Evolutionary conservation across 129 eudicot genomes (phyloP), one percentile per base, ranked within the genome.

Genomic region (Calendula officinalis): DNA sequence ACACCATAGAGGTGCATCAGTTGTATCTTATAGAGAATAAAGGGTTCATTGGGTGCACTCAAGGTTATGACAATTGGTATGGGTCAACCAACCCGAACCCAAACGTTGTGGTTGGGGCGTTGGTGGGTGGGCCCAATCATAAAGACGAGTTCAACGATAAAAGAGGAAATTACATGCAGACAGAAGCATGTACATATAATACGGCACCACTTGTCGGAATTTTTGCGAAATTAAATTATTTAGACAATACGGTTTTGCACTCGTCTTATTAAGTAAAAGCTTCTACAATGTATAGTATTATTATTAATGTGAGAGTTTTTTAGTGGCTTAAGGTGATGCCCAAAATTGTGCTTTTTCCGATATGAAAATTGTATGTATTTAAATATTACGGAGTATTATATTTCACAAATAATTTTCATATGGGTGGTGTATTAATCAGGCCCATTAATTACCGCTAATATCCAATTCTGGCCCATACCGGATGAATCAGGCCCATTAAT

Each of bases 1-100:
- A 58, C 97, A 90, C 81, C 97, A 90, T 68, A 86, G 97, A 71
- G 92, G 83, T 16, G 85, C 95, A 13, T 90, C 97, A 1, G 63
- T 79, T 32, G 84, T 62, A 60, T 77, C 95, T 0, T 81, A 77
- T 55, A 75, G 73, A 58, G 82, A 79, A 74, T 59, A 86, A 84
- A 56, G 92, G 77, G 59, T 84, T 84, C 74, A 83, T 80, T n/a
- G 97, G 95, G 63, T 90, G 97, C 78, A 84, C 88, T 60, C 90
- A 82, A 35, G 94, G 97, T 16, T 84, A 84, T 59, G 85, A 86
- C 59, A 64, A 45, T 30, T 90, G 97, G 87, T 80, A 83, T n/a
- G 68, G 79, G 39, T 76, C 77, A 0, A 12, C 9, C 0, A 84
- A 42, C 5, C 83, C 87, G 4, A 87, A 90, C 80, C 95, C 95